These are phyloP conservation scores for Blastocystis sp. DNA, from an alignment of 352 stramenopile species.

Conservation along the genomic window DNA sequence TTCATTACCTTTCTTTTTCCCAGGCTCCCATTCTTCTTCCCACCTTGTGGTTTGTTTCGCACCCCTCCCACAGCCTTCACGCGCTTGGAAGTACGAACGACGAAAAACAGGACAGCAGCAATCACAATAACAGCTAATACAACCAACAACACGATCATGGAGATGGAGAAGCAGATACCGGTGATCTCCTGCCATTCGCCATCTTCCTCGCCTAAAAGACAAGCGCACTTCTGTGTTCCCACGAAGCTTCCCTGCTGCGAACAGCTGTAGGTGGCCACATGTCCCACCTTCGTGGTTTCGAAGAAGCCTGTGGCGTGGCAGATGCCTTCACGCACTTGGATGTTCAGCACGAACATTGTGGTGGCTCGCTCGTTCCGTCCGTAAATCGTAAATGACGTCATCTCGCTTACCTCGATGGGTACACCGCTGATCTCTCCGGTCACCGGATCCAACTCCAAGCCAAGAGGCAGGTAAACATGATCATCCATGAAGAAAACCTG, in stretches of 20 bases:
- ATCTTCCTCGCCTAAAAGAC: neutral
- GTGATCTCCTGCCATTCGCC: constrained; percentile 16
- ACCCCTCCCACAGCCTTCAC: neutral
- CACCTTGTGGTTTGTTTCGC: neutral
- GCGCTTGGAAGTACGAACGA: neutral
- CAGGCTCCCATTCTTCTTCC: neutral
- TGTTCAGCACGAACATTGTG: neutral
- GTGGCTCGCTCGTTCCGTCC: neutral
- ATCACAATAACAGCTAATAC: neutral
- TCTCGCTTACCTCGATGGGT: neutral
- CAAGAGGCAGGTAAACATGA: neutral
- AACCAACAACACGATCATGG: neutral
- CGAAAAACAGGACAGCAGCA: neutral
- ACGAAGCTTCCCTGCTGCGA: constrained; percentile 31
- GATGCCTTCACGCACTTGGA: neutral
- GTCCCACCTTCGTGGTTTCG: neutral
- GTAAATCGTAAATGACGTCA: neutral
- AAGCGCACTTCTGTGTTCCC: constrained; percentile 26
- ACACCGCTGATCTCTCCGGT: constrained; percentile 22
- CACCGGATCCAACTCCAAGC: neutral
- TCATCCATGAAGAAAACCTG: neutral
- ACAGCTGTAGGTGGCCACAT: neutral
- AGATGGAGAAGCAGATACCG: constrained; percentile 1
- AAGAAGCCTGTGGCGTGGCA: neutral
- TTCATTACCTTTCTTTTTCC: neutral